phyloP scores from a whole-genome alignment of 805 yeast species.

The Candida verbasci region DNA sequence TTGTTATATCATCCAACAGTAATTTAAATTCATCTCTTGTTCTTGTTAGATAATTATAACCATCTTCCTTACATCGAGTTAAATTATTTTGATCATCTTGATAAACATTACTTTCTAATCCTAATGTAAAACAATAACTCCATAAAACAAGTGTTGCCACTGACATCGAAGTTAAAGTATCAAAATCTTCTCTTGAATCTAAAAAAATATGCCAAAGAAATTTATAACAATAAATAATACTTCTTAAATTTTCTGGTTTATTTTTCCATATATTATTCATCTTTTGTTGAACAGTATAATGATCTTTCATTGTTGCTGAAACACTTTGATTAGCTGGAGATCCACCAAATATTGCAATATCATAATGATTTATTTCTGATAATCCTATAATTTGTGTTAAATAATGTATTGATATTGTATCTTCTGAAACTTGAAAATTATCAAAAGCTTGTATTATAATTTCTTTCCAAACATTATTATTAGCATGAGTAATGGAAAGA shows the following conservation, averaged over 20 bases:
- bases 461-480: conserved; percentile 64
- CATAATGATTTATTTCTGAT: conserved; percentile 69
- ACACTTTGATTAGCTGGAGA: conserved; percentile 72
- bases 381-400: conserved; percentile 61
- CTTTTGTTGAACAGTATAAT: conserved; percentile 28
- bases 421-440: conserved; percentile 18
- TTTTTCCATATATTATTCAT: conserved; percentile 29
- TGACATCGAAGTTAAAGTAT: conserved; percentile 32
- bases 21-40: conserved; percentile 30
- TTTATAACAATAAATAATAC: conserved; percentile 36
- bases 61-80: conserved; percentile 33
- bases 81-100: conserved; percentile 7
- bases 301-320: conserved; percentile 32
- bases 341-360: conserved; percentile 75
- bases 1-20: conserved; percentile 24
- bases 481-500: conserved; percentile 23
- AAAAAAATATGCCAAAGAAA: conserved; percentile 38
- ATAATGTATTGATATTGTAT: conserved; percentile 28
- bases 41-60: conserved; percentile 30
- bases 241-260: conserved; percentile 16
- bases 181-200: conserved; percentile 31
- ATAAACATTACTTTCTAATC: conserved; percentile 23
- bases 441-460: conserved; percentile 66
- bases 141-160: conserved; percentile 36
- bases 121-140: conserved; percentile 34